Base-by-base conservation (phyloP, 495 filamentous ascomycete species). In the Neurospora hispaniola region DNA sequence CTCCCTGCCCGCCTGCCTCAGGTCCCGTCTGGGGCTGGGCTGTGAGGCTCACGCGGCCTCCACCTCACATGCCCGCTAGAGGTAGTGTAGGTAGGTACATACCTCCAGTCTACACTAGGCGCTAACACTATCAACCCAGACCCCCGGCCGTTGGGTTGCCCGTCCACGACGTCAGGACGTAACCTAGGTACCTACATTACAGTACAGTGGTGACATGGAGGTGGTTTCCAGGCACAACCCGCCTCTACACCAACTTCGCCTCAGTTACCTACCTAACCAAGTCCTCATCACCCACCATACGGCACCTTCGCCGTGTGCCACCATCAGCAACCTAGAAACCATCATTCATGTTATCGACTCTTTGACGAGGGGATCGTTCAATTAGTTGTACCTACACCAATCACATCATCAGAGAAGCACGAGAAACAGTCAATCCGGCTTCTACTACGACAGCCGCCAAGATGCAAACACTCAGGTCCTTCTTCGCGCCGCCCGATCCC, bases 401-500 rank as follows among this genome's bases (percentile, higher is more conserved):
- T 12, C 54, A 62, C 54, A 16, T 31, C 23, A 31, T 31, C 54
- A 9, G 48, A 9, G 48, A 27, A 23, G 46, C 46, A 54, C 43
- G 7, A 48, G 10, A 48, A 11, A 48, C 44, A 20, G n/a, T 23
- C 5, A 10, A 23, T 48, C 12, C 44, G n/a, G n/a, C 44, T 12
- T 48, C 44, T 6, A 59, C 20, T 71, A 66, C 42, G 71, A 59
- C 72, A 42, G 66, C 70, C 69, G 73, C 74, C 75, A 82, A 75
- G 76, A 99, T 99, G 96, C 92, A 98, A 83, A 86, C 93, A 39
- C 82, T 98, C 81, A 93, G 90, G 80, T 85, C 90, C 46, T 89
- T 97, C 78, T 96, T 98, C 84, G 95, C 89, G 82, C 94, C 93
- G 80, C 96, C 96, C 31, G 93, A 96, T 81, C 96, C 96, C 62